Evolutionary conservation across 768 basidiomycete genomes (phyloP).

Genomic region (Lactarius quietus): DNA sequence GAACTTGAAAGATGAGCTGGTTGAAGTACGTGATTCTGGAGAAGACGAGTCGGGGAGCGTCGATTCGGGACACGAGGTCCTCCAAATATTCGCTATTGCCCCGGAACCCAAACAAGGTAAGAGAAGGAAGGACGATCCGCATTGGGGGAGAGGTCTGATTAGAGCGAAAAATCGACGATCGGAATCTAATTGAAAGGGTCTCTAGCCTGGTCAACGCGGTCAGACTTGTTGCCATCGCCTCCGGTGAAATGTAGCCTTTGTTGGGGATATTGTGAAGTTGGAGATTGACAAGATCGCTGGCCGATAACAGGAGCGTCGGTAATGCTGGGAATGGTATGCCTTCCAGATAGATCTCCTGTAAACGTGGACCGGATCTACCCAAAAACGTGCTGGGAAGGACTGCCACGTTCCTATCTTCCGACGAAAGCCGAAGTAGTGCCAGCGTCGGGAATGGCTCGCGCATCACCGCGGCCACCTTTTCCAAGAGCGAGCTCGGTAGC

Average conservation of each 20-base stretch:
- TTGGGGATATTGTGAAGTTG: neutral
- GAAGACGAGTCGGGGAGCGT: neutral
- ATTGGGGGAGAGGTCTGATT: no score
- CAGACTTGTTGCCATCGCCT: neutral
- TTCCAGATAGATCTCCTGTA: neutral
- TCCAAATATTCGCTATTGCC: slow-evolving; percentile 6
- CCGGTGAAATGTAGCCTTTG: neutral
- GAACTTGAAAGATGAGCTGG: neutral
- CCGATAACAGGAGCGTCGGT: neutral
- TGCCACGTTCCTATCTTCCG: neutral
- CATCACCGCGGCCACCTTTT: neutral
- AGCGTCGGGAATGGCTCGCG: slow-evolving; percentile 1
- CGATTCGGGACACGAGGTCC: neutral
- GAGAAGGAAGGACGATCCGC: neutral
- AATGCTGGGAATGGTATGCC: slow-evolving; percentile 4
- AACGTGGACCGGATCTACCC: neutral
- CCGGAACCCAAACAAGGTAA: neutral
- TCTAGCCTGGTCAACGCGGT: neutral
- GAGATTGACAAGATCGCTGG: neutral
- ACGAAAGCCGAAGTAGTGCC: neutral
- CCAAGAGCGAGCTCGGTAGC: neutral
- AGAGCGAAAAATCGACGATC: neutral
- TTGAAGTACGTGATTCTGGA: neutral
- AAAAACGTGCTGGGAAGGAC: neutral
- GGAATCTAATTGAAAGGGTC: neutral